Evolutionary conservation across 1,284 basidiomycete species (phyloP), one percentile per base, ranked within the genome.

Genomic region (Ceratobasidium theobromae): DNA sequence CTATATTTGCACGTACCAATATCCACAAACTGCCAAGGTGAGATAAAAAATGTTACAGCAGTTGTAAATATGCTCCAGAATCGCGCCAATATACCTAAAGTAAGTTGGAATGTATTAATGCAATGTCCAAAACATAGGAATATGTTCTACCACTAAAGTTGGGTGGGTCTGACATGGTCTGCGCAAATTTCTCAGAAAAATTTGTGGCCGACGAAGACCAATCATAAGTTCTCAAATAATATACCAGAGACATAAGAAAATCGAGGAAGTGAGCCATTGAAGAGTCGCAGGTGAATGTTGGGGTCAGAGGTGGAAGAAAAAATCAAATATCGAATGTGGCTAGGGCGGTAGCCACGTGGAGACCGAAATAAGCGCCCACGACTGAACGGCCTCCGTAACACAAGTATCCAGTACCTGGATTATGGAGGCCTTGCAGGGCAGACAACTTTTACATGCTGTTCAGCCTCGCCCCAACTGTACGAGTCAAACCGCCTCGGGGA

Each of bases 221-320:
- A n/a, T 57, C 40, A 40, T 35, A 33, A n/a, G 8, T 38, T 27
- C 18, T 45, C 5, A 45, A 21, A 45, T 21, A 11, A n/a, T 45
- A 45, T 45, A 45, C 18, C 9, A 6, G 21, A 38, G n/a, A 38
- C 28, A 27, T 25, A 38, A 51, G 28, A 30, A 52, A 51, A 3
- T 60, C 45, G 21, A 46, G 28, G 11, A 33, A 35, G 12, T 43
- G 57, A 5, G 57, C 57, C 57, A 60, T 58, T 46, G 28, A 30
- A 27, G 49, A n/a, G n/a, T n/a, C n/a, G n/a, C n/a, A n/a, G n/a
- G n/a, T n/a, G n/a, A n/a, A n/a, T n/a, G n/a, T n/a, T n/a, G n/a
- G n/a, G n/a, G n/a, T n/a, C n/a, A n/a, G n/a, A n/a, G n/a, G n/a
- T n/a, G 5, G 49, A 4, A 12, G 28, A 9, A n/a, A n/a, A n/a